These are phyloP conservation scores for Bruguiera hainesii DNA, from an alignment of 441 rosid species.

Conservation along the genomic window DNA sequence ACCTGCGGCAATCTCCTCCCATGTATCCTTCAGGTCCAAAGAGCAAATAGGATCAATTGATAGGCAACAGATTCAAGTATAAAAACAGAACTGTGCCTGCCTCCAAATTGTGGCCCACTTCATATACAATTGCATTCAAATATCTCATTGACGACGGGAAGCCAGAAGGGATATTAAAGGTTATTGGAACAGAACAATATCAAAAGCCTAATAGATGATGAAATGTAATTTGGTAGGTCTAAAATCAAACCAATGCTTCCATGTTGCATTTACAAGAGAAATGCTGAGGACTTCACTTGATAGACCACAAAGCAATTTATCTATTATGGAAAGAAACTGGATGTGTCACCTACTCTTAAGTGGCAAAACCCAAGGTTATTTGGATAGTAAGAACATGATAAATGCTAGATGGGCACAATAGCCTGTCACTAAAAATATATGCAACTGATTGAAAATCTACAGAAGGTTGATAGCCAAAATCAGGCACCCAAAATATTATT, in stretches of 20 bases:
- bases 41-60: slow-evolving; percentile 6
- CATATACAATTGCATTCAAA: no score
- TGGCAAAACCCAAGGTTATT: background rate
- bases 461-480: background rate
- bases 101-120: no score
- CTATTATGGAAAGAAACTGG: no score
- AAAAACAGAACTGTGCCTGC: no score
- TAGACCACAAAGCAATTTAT: no score
- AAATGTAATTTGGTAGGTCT: background rate
- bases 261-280: background rate
- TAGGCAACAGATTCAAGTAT: background rate
- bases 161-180: no score
- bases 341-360: background rate
- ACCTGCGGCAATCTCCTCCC: slow-evolving; percentile 96
- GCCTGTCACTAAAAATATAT: background rate
- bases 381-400: background rate
- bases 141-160: no score
- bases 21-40: slow-evolving; percentile 55
- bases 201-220: no score
- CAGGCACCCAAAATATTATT: background rate
- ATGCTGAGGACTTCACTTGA: no score
- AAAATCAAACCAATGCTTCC: background rate
- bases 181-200: no score
- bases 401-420: background rate
- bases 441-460: background rate